These are phyloP conservation scores for Viola odorata DNA, from an alignment of 345 rosid genomes.

Conservation along the genomic window DNA sequence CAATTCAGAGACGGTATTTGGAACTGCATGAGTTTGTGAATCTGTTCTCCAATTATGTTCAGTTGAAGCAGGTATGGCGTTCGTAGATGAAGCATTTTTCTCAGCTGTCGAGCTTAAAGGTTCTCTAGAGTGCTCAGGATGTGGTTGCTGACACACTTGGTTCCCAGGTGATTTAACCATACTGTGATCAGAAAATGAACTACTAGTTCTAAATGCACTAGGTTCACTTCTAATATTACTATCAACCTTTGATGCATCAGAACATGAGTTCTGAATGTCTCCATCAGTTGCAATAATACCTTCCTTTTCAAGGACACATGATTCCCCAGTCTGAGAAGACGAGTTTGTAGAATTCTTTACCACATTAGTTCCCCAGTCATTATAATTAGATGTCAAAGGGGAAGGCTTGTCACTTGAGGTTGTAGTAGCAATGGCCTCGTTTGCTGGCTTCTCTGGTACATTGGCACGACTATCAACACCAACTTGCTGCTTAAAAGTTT, in stretches of 20 bases:
- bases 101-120: constrained; percentile 24
- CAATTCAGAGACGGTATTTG: constrained; percentile 26
- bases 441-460: constrained; percentile 14
- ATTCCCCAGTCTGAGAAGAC: background rate
- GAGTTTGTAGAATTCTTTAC: constrained; percentile 4
- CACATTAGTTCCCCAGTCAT: constrained; percentile 12
- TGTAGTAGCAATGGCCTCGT: constrained; percentile 8
- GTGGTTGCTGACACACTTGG: constrained; percentile 28
- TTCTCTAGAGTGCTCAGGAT: constrained; percentile 13
- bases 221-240: constrained; percentile 28
- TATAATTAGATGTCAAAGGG: constrained; percentile 8
- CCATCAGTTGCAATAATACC: constrained; percentile 10
- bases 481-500: constrained; percentile 8
- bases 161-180: constrained; percentile 31
- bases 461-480: constrained; percentile 5
- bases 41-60: constrained; percentile 16
- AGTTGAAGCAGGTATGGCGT: constrained; percentile 1
- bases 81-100: constrained; percentile 22
- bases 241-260: constrained; percentile 34
- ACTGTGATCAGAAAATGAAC: constrained; percentile 35
- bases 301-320: constrained; percentile 12
- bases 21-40: constrained; percentile 6
- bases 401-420: constrained; percentile 8
- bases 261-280: constrained; percentile 11
- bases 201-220: constrained; percentile 22